Evolutionary conservation across 2,329 filamentous ascomycete genomes (phyloP), one percentile per base, ranked within the genome.

Genomic region (Colletotrichum truncatum): DNA sequence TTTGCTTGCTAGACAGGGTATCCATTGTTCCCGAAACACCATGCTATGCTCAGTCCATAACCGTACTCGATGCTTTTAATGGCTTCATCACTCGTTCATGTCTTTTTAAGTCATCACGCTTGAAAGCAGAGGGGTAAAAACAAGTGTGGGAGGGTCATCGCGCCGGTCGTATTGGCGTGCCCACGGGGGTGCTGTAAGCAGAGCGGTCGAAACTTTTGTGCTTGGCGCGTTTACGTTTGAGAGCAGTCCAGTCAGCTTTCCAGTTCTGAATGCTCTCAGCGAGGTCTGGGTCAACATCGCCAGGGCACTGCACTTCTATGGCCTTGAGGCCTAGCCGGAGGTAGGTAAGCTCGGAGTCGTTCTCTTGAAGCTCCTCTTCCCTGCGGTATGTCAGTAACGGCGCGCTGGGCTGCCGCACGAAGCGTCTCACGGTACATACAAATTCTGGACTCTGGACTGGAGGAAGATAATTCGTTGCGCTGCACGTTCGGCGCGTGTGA

Each of bases 321-420:
- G 85, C 87, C 68, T 88, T 87, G 67, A 89, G 81, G 72, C 87
- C 85, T 66, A 92, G 86, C 62, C 87, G 85, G 41, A 89, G 81
- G 72, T 87, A 87, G 45, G 85, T 82, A 26, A 91, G 81, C 72
- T 90, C 87, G 39, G 87, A 84, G 67, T 89, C 85, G 71, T 85
- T 84, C 69, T 85, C 81, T 51, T 83, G 79, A 23, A 86, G 80
- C 69, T 89, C 85, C 36, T 84, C 78, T 72, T 87, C 87, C 69
- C 83, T 89, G 64, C 43, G 66, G 30, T 66, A 61, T 53, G 21
- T 70, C 51, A 71, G 66, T 18, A 51, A 16, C 28, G 6, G 12
- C 7, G 12, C 7, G 43, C 21, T 14, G 12, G 28, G 21, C 14
- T 34, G 25, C 21, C 18, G 12, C 8, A 7, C 6, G n/a, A n/a